Evolutionary conservation across 1,139 yeast genomes (phyloP).

Genomic region (Saccharomyces hybrid): DNA sequence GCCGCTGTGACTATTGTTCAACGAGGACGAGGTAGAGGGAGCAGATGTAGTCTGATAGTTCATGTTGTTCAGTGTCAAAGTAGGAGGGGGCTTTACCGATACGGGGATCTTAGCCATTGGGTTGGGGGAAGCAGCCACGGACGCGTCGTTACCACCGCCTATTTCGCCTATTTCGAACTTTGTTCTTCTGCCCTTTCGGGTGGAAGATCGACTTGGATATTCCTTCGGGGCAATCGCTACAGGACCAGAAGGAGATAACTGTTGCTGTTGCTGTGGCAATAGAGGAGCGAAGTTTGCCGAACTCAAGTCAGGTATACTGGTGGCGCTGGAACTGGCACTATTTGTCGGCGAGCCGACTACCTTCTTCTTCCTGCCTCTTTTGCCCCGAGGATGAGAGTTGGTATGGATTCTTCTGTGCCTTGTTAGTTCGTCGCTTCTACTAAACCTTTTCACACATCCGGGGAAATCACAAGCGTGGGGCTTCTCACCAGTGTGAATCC

Average conservation of each 20-base stretch:
- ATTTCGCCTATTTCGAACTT: slow-evolving; percentile 10
- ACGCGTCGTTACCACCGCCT: not conserved
- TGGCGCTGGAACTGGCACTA: not conserved
- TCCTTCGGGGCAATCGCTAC: not conserved
- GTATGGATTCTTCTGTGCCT: no score
- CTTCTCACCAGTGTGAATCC: no score
- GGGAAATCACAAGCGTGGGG: no score
- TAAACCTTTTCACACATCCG: no score
- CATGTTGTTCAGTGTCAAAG: slow-evolving; percentile 11
- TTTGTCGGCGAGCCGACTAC: not conserved
- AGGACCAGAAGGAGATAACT: not conserved
- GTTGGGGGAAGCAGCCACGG: not conserved
- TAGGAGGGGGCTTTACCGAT: slow-evolving; percentile 18
- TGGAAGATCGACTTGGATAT: not conserved
- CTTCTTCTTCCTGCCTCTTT: slow-evolving; percentile 43
- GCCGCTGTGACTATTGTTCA: slow-evolving; percentile 11
- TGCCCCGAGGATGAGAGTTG: slow-evolving; percentile 41
- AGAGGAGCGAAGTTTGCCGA: slow-evolving; percentile 1
- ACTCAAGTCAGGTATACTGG: not conserved
- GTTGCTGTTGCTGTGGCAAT: not conserved
- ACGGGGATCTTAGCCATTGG: not conserved
- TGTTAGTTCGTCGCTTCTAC: no score
- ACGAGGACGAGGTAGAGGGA: slow-evolving; percentile 5
- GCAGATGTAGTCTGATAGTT: slow-evolving; percentile 3
- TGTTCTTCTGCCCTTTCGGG: slow-evolving; percentile 1